phyloP scores from a whole-genome alignment of 2,329 filamentous ascomycete species.

The Colletotrichum euphorbiae region DNA sequence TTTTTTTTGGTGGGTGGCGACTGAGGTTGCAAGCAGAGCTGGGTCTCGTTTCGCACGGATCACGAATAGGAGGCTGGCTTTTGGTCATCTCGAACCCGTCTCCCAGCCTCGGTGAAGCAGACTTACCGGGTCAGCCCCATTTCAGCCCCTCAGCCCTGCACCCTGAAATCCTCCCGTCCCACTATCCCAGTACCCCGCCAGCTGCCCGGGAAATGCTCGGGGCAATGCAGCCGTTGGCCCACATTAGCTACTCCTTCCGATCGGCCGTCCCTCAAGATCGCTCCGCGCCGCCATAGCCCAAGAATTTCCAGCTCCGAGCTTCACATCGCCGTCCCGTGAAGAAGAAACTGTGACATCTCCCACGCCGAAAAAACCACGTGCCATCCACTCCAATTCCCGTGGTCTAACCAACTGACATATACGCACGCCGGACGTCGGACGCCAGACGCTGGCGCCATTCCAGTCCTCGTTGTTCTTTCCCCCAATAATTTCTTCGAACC shows the following conservation, averaged over 20 bases:
- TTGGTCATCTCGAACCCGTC: conserved; percentile 24
- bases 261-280: conserved; percentile 23
- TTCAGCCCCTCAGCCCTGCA: conserved; percentile 17
- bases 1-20: too few species aligned
- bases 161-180: conserved; percentile 5
- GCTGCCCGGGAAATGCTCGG: conserved; percentile 36
- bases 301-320: conserved; percentile 36
- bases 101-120: conserved; percentile 1
- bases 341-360: conserved; percentile 32
- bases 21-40: conserved; percentile 15
- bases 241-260: conserved; percentile 17
- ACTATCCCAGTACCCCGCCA: conserved; percentile 15
- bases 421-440: conserved; percentile 27
- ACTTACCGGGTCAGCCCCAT: conserved; percentile 6
- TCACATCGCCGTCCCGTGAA: conserved; percentile 26
- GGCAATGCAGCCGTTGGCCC: conserved; percentile 4
- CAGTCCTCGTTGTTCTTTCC: neutral
- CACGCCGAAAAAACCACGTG: conserved; percentile 39
- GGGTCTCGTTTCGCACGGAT: neutral
- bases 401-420: conserved; percentile 23
- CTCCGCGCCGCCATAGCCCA: conserved; percentile 29
- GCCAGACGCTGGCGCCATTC: neutral
- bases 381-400: conserved; percentile 26
- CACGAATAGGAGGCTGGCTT: conserved; percentile 25
- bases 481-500: neutral